These are phyloP conservation scores for Mycena filopes DNA, from an alignment of 768 basidiomycete species.

Conservation along the genomic window DNA sequence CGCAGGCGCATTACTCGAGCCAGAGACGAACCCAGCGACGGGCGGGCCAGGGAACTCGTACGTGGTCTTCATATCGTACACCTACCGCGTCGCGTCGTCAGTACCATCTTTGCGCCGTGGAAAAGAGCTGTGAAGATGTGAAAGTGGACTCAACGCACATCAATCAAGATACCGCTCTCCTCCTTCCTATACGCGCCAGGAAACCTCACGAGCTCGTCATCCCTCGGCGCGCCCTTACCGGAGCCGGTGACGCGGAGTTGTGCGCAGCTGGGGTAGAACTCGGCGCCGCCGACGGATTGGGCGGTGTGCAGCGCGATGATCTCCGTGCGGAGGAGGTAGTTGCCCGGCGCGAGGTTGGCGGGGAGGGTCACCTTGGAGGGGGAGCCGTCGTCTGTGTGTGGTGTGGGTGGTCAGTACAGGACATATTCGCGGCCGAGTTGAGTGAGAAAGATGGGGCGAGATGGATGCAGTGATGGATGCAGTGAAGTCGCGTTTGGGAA, in stretches of 20 bases:
- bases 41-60: slow-evolving; percentile 50
- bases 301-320: slow-evolving; percentile 58
- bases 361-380: slow-evolving; percentile 47
- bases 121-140: background rate
- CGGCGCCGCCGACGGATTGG: slow-evolving; percentile 46
- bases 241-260: slow-evolving; percentile 46
- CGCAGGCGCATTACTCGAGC: too few relatives aligned
- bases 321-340: slow-evolving; percentile 65
- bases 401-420: background rate
- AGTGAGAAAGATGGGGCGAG: too few relatives aligned
- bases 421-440: too few relatives aligned
- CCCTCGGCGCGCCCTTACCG: slow-evolving; percentile 40
- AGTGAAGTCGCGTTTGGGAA: too few relatives aligned
- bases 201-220: slow-evolving; percentile 36
- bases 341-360: slow-evolving; percentile 51
- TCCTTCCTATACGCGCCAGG: slow-evolving; percentile 41
- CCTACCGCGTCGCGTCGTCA: background rate
- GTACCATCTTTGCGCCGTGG: too few relatives aligned
- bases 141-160: slow-evolving; percentile 8
- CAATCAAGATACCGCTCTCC: slow-evolving; percentile 46
- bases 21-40: slow-evolving; percentile 41
- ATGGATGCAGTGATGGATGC: too few relatives aligned
- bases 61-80: slow-evolving; percentile 33
- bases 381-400: slow-evolving; percentile 39
- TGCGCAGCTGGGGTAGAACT: slow-evolving; percentile 48